phyloP scores from a whole-genome alignment of 768 basidiomycete species.

The Imleria badia region DNA sequence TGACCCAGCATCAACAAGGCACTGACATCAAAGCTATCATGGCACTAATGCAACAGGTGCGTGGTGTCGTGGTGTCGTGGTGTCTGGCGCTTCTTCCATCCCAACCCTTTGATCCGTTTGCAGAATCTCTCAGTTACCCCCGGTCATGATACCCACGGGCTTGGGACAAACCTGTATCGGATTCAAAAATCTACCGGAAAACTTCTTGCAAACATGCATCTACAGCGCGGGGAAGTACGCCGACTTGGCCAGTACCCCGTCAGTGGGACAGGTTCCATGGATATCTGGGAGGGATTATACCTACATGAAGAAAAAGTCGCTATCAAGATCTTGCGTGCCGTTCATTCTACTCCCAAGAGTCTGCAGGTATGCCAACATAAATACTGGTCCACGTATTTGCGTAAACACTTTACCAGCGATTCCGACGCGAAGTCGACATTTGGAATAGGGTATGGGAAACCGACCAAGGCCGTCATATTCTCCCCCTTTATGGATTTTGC shows the following conservation, averaged over 20 bases:
- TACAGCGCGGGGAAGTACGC: conserved; percentile 52
- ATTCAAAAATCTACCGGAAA: conserved; percentile 47
- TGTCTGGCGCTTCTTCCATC: neutral
- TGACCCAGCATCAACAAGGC: conserved; percentile 33
- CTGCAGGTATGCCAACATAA: conserved; percentile 35
- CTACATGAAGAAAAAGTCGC: conserved; percentile 54
- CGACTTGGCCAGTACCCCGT: conserved; percentile 50
- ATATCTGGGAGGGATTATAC: conserved; percentile 56
- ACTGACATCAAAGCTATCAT: conserved; percentile 43
- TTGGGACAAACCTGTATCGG: conserved; percentile 49
- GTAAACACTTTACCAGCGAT: conserved; percentile 37
- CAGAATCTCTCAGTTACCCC: conserved; percentile 23
- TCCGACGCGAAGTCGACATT: conserved; percentile 52
- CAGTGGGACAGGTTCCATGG: conserved; percentile 52
- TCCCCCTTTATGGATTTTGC: conserved; percentile 59
- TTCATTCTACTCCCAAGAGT: conserved; percentile 47
- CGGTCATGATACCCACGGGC: conserved; percentile 36
- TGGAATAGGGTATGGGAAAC: conserved; percentile 54
- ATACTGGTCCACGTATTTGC: neutral
- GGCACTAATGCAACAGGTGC: conserved; percentile 50
- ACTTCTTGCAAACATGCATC: conserved; percentile 50
- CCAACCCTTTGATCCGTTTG: conserved; percentile 15
- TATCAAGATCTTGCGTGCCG: conserved; percentile 54
- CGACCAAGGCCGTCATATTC: conserved; percentile 50
- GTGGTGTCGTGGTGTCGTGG: too few relatives aligned